Evolutionary conservation across 257 asterid genomes (phyloP).

Genomic region (Fraxinus anomala): DNA sequence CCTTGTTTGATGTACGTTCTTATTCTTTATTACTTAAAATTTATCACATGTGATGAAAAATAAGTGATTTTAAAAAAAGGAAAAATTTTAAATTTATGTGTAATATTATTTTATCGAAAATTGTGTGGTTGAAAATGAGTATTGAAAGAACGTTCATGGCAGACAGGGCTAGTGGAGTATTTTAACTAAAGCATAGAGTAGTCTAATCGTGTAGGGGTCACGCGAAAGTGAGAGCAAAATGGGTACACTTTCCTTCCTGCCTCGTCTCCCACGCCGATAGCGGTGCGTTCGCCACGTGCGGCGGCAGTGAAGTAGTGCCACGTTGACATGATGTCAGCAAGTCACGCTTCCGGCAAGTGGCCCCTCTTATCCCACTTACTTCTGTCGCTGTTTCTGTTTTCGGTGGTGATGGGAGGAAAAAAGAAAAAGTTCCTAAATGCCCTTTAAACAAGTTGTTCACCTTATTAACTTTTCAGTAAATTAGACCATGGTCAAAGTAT

Average conservation of each 20-base stretch:
- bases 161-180: too few relatives aligned
- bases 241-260: neutral
- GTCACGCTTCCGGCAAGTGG: conserved; percentile 33
- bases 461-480: neutral
- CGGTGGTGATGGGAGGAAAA: neutral
- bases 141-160: too few relatives aligned
- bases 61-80: too few relatives aligned
- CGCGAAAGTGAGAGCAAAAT: conserved; percentile 19
- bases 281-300: conserved; percentile 29
- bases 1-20: too few relatives aligned
- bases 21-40: too few relatives aligned
- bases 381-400: conserved; percentile 17
- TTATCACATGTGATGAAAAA: too few relatives aligned
- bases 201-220: conserved; percentile 16
- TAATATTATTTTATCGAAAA: too few relatives aligned
- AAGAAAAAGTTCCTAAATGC: neutral
- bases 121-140: too few relatives aligned
- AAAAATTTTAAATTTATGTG: too few relatives aligned
- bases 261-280: neutral
- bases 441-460: neutral
- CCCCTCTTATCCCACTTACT: conserved; percentile 24
- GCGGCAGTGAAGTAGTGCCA: conserved; percentile 23
- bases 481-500: too few relatives aligned
- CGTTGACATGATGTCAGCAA: conserved; percentile 21
- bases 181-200: neutral